phyloP scores from a whole-genome alignment of 345 rosid species.

The Brassica cretica region DNA sequence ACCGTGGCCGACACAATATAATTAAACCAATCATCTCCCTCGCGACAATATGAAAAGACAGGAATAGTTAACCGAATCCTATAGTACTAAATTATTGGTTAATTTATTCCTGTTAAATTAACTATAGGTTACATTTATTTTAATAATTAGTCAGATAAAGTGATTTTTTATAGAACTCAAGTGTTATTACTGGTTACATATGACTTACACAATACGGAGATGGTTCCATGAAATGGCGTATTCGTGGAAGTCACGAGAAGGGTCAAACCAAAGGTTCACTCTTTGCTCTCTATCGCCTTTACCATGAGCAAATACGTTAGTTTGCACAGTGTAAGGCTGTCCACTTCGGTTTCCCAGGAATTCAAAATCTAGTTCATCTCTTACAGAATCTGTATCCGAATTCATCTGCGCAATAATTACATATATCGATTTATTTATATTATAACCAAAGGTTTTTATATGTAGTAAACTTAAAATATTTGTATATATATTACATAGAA shows the following conservation, averaged over 20 bases:
- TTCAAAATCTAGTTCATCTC: conserved; percentile 43
- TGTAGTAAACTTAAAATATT: background rate
- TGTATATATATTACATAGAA: conserved; percentile 27
- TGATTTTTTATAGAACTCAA: background rate
- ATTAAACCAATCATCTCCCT: conserved; percentile 31
- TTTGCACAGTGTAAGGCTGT: conserved; percentile 41
- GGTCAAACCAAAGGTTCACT: conserved; percentile 94
- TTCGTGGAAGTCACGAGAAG: conserved; percentile 66
- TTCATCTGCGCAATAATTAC: conserved; percentile 34
- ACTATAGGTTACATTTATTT: background rate
- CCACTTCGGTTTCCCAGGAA: conserved; percentile 44
- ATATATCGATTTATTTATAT: background rate
- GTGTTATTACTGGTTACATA: background rate
- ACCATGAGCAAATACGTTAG: conserved; percentile 39
- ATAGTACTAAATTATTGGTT: conserved; percentile 17
- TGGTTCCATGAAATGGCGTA: conserved; percentile 80
- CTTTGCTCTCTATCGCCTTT: conserved; percentile 43
- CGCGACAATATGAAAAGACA: conserved; percentile 29
- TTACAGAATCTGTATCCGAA: conserved; percentile 34
- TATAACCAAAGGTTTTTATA: background rate
- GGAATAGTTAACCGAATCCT: conserved; percentile 16
- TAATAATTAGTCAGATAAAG: background rate
- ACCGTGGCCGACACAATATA: conserved; percentile 29
- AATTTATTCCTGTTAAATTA: conserved; percentile 12
- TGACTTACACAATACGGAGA: conserved; percentile 64